phyloP scores from a whole-genome alignment of 305 asterid genomes.

The Fraxinus baroniana region DNA sequence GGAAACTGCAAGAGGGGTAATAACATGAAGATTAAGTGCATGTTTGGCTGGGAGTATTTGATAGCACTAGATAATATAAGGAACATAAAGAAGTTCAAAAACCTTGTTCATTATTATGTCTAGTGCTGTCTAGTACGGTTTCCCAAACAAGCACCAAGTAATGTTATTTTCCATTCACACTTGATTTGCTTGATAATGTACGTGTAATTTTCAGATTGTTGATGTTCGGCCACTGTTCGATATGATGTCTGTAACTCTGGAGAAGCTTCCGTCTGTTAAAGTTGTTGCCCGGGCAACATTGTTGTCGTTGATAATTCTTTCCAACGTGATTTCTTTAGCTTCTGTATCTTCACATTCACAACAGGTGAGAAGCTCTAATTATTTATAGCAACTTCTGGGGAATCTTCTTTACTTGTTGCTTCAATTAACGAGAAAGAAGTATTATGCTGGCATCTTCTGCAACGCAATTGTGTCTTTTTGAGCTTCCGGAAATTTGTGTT shows the following conservation, averaged over 20 bases:
- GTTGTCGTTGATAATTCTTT: slow-evolving; percentile 81
- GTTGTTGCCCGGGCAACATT: slow-evolving; percentile 81
- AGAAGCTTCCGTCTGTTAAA: slow-evolving; percentile 73
- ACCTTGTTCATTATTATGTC: neutral
- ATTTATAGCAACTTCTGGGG: neutral
- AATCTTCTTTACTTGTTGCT: neutral
- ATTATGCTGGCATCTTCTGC: neutral
- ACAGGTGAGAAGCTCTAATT: slow-evolving; percentile 52
- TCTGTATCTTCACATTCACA: slow-evolving; percentile 60
- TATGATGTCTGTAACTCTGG: slow-evolving; percentile 88
- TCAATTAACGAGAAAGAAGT: neutral
- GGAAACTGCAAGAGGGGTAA: slow-evolving; percentile 97
- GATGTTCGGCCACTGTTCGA: slow-evolving; percentile 84
- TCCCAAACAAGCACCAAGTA: neutral
- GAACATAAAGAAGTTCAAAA: neutral
- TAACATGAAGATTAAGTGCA: slow-evolving; percentile 9
- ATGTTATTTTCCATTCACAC: neutral
- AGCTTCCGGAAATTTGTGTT: neutral
- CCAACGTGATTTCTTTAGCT: slow-evolving; percentile 80
- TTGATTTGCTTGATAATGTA: neutral
- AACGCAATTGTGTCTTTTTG: neutral
- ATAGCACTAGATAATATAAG: neutral
- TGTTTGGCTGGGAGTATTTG: neutral
- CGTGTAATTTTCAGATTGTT: slow-evolving; percentile 51
- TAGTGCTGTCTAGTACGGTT: neutral